Evolutionary conservation across 2,329 filamentous ascomycete species (phyloP).

Genomic region (Sodiomyces alkalinus): DNA sequence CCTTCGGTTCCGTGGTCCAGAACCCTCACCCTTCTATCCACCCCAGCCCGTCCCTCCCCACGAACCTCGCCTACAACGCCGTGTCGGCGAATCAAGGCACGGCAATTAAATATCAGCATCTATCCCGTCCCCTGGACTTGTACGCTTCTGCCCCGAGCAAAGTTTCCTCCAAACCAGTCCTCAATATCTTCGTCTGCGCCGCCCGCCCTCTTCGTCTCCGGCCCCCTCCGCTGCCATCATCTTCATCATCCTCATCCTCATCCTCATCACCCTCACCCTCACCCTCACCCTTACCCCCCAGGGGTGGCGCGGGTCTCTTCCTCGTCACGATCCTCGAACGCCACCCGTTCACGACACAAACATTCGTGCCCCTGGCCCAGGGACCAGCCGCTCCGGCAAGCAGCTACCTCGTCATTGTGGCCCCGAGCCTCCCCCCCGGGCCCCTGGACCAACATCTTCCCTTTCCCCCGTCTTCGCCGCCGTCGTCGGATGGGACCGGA

Average conservation of each 20-base stretch:
- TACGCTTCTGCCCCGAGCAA: slow-evolving; percentile 52
- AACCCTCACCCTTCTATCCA: slow-evolving; percentile 49
- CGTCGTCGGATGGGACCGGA: too few relatives aligned
- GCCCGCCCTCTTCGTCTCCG: slow-evolving; percentile 34
- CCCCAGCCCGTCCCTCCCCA: slow-evolving; percentile 29
- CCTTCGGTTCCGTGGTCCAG: slow-evolving; percentile 71
- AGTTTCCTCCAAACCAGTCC: slow-evolving; percentile 40
- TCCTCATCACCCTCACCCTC: too few relatives aligned
- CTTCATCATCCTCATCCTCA: too few relatives aligned
- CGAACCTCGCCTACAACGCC: slow-evolving; percentile 23
- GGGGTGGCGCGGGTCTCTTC: slow-evolving; percentile 28
- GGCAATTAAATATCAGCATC: slow-evolving; percentile 72
- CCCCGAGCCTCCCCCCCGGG: slow-evolving; percentile 51
- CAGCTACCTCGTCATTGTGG: slow-evolving; percentile 75
- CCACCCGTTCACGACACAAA: slow-evolving; percentile 89
- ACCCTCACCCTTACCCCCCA: too few relatives aligned
- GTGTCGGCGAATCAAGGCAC: slow-evolving; percentile 69
- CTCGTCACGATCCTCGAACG: slow-evolving; percentile 65
- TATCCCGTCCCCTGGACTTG: slow-evolving; percentile 57
- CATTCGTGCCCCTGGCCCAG: slow-evolving; percentile 61
- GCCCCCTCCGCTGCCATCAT: background rate
- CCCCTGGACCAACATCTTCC: slow-evolving; percentile 21
- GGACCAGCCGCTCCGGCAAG: slow-evolving; percentile 10
- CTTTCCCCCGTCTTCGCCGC: slow-evolving; percentile 11
- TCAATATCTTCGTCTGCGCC: slow-evolving; percentile 84